phyloP scores from a whole-genome alignment of 2,329 filamentous ascomycete species.

The Sclerotinia nivalis region DNA sequence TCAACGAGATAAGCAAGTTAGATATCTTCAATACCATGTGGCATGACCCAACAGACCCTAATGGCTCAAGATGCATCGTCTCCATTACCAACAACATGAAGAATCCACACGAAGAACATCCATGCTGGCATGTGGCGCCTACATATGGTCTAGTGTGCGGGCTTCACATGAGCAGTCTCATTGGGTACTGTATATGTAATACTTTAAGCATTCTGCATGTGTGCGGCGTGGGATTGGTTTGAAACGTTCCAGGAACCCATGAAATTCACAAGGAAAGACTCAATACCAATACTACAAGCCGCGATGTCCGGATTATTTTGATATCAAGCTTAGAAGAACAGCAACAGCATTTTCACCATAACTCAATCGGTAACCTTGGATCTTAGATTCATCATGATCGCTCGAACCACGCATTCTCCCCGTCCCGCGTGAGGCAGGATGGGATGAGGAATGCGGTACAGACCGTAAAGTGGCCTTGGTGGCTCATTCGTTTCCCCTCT shows the following conservation, averaged over 20 bases:
- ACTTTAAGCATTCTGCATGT: background rate
- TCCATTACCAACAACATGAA: slow-evolving; percentile 1
- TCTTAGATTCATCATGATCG: slow-evolving; percentile 4
- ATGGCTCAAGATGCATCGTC: slow-evolving; percentile 6
- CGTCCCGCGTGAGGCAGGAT: background rate
- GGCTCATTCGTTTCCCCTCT: slow-evolving; percentile 14
- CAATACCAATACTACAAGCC: background rate
- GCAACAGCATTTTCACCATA: background rate
- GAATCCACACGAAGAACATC: background rate
- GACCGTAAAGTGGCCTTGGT: slow-evolving; percentile 9
- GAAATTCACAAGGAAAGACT: background rate
- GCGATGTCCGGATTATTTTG: background rate
- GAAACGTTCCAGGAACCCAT: slow-evolving; percentile 19
- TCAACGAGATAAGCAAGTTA: slow-evolving; percentile 15
- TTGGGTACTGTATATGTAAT: slow-evolving; percentile 6
- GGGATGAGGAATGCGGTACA: slow-evolving; percentile 13
- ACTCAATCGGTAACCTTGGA: background rate
- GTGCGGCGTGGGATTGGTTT: slow-evolving; percentile 6
- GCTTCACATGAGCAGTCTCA: background rate
- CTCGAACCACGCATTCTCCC: background rate
- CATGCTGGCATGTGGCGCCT: slow-evolving; percentile 16
- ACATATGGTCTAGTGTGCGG: slow-evolving; percentile 1
- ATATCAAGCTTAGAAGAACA: background rate
- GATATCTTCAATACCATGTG: slow-evolving; percentile 17
- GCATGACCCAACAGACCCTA: slow-evolving; percentile 10